Evolutionary conservation across 169 alveolate genomes (phyloP).

Genomic region (Plasmodium coatneyi): DNA sequence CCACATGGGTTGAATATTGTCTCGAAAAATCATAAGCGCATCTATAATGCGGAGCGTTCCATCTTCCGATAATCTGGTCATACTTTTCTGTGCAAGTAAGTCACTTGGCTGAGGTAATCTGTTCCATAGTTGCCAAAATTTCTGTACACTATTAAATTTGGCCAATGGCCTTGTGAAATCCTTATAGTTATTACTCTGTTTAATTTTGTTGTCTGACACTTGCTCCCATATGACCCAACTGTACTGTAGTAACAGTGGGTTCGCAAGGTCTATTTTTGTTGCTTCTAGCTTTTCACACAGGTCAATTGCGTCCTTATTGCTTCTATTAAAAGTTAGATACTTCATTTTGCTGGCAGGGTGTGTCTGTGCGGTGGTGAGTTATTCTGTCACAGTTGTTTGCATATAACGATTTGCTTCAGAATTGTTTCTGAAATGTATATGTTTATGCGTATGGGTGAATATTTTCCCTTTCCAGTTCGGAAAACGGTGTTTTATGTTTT

Average conservation of each 20-base stretch:
- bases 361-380: neutral
- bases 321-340: constrained; percentile 67
- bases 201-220: constrained; percentile 79
- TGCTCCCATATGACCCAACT: constrained; percentile 92
- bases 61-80: constrained; percentile 80
- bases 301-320: constrained; percentile 57
- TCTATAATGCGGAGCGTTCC: constrained; percentile 83
- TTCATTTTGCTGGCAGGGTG: constrained; percentile 21
- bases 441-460: neutral
- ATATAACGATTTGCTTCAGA: neutral
- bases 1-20: constrained; percentile 90
- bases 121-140: constrained; percentile 86
- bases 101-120: constrained; percentile 87
- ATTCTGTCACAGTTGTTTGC: constrained; percentile 8
- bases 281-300: constrained; percentile 62
- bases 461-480: neutral
- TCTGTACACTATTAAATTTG: constrained; percentile 87
- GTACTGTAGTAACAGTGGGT: constrained; percentile 82
- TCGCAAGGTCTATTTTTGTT: constrained; percentile 55
- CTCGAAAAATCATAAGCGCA: constrained; percentile 87
- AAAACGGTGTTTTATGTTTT: neutral
- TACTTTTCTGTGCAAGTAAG: constrained; percentile 78
- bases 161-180: constrained; percentile 89
- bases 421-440: neutral
- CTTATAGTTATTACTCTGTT: constrained; percentile 83